Evolutionary conservation across 352 stramenopile genomes (phyloP), one percentile per base, ranked within the genome.

Genomic region (Globisporangium okanoganense): DNA sequence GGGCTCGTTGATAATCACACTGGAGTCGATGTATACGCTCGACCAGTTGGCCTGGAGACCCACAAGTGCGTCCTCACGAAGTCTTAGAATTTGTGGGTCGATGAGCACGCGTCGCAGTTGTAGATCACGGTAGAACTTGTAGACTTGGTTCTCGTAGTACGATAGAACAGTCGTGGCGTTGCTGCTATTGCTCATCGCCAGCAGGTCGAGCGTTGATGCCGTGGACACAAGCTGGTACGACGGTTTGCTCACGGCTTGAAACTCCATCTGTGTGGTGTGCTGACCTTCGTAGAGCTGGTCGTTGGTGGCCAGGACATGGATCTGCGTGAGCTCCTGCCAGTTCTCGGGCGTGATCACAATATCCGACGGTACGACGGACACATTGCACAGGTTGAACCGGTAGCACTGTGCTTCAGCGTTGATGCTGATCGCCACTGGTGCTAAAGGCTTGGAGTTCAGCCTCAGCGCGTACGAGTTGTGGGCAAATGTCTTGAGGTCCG

Each of bases 331-430:
- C 2, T 71, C 25, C 13, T 58, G 64, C 77, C 77, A 91, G 25
- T 77, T 66, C 38, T 88, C 75, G 0, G 72, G 63, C 6, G 62
- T 65, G 33, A 91, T 82, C 2, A 58, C 29, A 0, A 93, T 12
- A 0, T 67, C 59, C 0, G 72, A 68, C 12, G 81, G 84, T 1
- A 78, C 60, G 5, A 61, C 64, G 0, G 78, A 83, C 6, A 82
- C 66, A 62, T 93, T 90, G 62, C 84, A 93, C 7, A 89, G 52
- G 25, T 80, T 76, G 52, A 89, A 93, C n/a, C 80, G 69, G 33
- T 91, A 91, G 58, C 84, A 91, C n/a, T 66, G 50, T 0, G 33
- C 70, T 33, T 93, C 81, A 0, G 74, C 65, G 20, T 79, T 72
- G 1, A 88, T 45, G 5, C 76, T 67, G 12, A 93, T 67, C 0